Percentiles rank a stretch among this genome's conserved stretches.
phyloP scores from a whole-genome alignment of 192 early-diverging fungal species.

The Jimgerdemannia flammicorona region DNA sequence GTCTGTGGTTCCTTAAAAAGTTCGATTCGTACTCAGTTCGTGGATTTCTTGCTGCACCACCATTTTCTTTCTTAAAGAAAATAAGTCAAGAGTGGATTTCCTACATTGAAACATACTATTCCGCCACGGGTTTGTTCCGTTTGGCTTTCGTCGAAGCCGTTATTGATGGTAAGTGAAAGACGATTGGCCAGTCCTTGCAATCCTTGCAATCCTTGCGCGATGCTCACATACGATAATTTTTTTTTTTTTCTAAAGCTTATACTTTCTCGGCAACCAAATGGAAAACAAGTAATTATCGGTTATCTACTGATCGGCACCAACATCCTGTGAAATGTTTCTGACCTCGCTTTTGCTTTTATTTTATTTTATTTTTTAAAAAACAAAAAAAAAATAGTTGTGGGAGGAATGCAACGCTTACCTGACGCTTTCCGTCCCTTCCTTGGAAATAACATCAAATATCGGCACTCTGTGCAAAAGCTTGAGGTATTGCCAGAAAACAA shows the following conservation, averaged over 20 bases:
- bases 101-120: background rate
- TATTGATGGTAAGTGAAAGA: background rate
- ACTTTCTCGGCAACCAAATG: no score
- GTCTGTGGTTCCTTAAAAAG: background rate
- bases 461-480: constrained; percentile 18
- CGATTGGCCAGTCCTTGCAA: no score
- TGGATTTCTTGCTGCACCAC: no score
- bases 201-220: no score
- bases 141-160: background rate
- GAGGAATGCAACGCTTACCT: constrained; percentile 26
- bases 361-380: no score
- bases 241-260: no score
- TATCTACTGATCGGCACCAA: no score
- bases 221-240: no score
- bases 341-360: no score
- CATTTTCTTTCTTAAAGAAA: no score
- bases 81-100: background rate
- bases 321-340: no score
- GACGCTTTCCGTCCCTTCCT: constrained; percentile 19
- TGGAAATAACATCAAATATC: constrained; percentile 17
- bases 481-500: constrained; percentile 11
- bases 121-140: background rate
- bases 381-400: constrained; percentile 19
- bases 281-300: no score
- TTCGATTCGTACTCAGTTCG: background rate